phyloP scores from a whole-genome alignment of 1,139 yeast species.

The Yamadazyma mexicana region DNA sequence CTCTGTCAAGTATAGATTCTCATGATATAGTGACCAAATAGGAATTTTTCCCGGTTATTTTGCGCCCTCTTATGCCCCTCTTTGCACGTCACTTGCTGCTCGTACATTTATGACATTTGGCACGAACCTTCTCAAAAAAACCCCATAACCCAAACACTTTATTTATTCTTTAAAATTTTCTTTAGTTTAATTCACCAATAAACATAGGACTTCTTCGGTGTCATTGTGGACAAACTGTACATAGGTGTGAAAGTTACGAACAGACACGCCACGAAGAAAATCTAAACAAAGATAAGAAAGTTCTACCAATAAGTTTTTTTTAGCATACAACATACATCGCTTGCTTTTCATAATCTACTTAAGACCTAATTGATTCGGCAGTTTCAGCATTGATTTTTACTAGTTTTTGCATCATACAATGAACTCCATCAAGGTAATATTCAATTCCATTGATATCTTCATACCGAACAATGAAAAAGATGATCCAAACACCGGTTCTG shows the following conservation, averaged over 20 bases:
- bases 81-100: neutral
- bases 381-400: too few species aligned
- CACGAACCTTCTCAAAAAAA: neutral
- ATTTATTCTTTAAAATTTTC: neutral
- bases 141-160: neutral
- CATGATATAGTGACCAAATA: too few species aligned
- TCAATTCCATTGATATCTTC: slow-evolving; percentile 35
- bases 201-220: too few species aligned
- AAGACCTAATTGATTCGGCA: too few species aligned
- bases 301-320: too few species aligned
- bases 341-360: too few species aligned
- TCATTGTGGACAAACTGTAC: neutral
- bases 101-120: neutral
- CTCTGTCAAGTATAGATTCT: too few species aligned
- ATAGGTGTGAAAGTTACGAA: neutral
- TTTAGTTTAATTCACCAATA: neutral
- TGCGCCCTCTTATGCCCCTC: too few species aligned
- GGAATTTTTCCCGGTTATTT: too few species aligned
- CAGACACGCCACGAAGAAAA: neutral
- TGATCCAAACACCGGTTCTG: too few species aligned
- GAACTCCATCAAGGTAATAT: slow-evolving; percentile 29
- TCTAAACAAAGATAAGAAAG: neutral
- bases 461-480: slow-evolving; percentile 20
- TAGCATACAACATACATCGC: too few species aligned
- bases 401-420: neutral